Evolutionary conservation across 768 basidiomycete species (phyloP).

Genomic region (Russula griseocarnosa): DNA sequence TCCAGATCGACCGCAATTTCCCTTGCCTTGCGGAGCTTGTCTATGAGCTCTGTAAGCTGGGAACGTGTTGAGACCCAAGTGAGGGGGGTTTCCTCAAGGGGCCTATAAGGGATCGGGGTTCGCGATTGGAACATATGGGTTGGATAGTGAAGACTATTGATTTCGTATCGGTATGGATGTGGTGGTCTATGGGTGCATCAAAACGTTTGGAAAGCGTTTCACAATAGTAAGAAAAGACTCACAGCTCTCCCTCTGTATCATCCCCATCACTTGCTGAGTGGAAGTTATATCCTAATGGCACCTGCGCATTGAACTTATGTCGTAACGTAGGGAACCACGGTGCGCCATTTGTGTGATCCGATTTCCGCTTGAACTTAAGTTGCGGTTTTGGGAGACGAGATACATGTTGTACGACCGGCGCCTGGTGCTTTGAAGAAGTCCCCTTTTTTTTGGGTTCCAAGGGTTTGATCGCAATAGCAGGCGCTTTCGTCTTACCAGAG

Average conservation of each 20-base stretch:
- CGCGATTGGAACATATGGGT: conserved; percentile 55
- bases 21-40: conserved; percentile 53
- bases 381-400: conserved; percentile 80
- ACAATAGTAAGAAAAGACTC: conserved; percentile 1
- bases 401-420: conserved; percentile 69
- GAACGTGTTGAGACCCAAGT: conserved; percentile 62
- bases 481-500: conserved; percentile 63
- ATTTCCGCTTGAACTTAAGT: conserved; percentile 55
- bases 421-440: conserved; percentile 43
- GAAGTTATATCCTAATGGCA: conserved; percentile 69
- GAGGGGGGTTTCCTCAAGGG: conserved; percentile 65
- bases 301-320: conserved; percentile 79
- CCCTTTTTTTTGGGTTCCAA: conserved; percentile 35
- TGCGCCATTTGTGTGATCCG: conserved; percentile 52
- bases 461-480: conserved; percentile 57
- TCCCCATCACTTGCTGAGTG: conserved; percentile 34
- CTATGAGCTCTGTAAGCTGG: conserved; percentile 59
- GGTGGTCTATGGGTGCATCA: conserved; percentile 33
- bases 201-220: neutral
- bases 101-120: conserved; percentile 48
- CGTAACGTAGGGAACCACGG: conserved; percentile 67
- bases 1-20: conserved; percentile 95
- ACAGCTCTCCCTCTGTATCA: conserved; percentile 24
- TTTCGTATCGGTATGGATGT: conserved; percentile 88
- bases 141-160: conserved; percentile 69